phyloP scores from a whole-genome alignment of 108 stramenopile genomes.

The Cyclotella distinguenda region DNA sequence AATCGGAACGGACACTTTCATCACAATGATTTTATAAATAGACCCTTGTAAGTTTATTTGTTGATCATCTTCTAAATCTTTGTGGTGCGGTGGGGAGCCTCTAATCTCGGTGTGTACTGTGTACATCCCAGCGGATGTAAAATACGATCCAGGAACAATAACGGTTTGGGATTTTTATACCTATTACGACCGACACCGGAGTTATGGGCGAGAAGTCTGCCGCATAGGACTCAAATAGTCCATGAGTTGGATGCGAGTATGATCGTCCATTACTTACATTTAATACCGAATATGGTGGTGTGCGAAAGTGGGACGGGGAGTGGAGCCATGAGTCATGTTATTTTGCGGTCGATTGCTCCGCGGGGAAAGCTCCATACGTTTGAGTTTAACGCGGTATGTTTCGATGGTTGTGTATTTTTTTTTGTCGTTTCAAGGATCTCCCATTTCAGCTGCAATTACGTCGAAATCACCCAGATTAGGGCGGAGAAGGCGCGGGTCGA shows the following conservation, averaged over 20 bases:
- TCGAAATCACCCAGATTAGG: no score
- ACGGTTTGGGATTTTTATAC: constrained; percentile 79
- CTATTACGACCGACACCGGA: constrained; percentile 90
- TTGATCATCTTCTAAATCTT: no score
- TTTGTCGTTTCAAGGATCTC: no score
- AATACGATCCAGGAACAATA: constrained; percentile 70
- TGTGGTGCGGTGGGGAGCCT: no score
- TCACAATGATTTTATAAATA: constrained; percentile 88
- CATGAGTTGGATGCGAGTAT: constrained; percentile 87
- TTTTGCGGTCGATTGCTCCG: constrained; percentile 88
- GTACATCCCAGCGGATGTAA: constrained; percentile 87
- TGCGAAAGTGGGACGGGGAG: constrained; percentile 91
- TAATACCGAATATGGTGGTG: constrained; percentile 87
- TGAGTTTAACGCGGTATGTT: constrained; percentile 97
- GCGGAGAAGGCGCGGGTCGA: constrained; percentile 80
- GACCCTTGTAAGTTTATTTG: no score
- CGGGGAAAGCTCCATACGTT: constrained; percentile 86
- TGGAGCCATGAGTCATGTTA: constrained; percentile 82
- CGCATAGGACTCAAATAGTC: constrained; percentile 93
- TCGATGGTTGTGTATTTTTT: no score
- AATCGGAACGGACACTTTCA: constrained; percentile 90
- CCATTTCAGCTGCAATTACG: no score
- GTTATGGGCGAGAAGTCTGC: constrained; percentile 82
- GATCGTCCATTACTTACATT: constrained; percentile 76
- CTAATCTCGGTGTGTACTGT: no score